Evolutionary conservation across 805 yeast species (phyloP), one percentile per base, ranked within the genome.

Genomic region (Pichia cabralensis): DNA sequence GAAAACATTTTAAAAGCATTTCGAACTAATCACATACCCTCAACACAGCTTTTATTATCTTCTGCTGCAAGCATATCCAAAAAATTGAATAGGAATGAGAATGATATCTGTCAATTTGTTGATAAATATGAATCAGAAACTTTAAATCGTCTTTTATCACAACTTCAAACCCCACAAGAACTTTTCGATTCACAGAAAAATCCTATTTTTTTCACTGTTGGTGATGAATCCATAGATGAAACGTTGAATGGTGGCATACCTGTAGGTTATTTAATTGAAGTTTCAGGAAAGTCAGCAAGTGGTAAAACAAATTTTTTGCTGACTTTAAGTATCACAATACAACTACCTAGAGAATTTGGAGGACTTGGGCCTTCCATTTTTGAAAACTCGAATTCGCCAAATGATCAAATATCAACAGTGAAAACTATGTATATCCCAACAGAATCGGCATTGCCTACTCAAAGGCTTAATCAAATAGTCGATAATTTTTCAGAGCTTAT

Each of bases 271-370:
- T 51, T 80, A 2, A 76, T 86, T 0, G 97, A 88, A 58, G 52
- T 89, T 4, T 76, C 75, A 45, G 97, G 97, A 0, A 80, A 79
- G 18, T 75, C 94, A 33, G 82, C 94, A 1, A 69, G 81, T 1
- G 97, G 96, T 0, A 89, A 89, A 49, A 78, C 96, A 0, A 94
- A 88, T 45, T 57, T 88, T 4, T 58, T 81, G 18, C 66, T 78
- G 60, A 89, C 80, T 43, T 47, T 86, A 33, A 64, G 80, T 2
- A 58, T 75, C 3, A 59, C 75, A 2, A 73, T 77, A 10, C 85
- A 78, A 43, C 45, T 70, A 8, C 68, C 77, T 0, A 30, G 18
- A 9, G 58, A 52, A 13, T 43, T 56, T 24, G 75, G 76, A 4
- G 81, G 82, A 0, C 40, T 71, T 8, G 64, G 58, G 1, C 41